Evolutionary conservation across 805 yeast genomes (phyloP), one percentile per base, ranked within the genome.

Genomic region (Cephaloascus albidus): DNA sequence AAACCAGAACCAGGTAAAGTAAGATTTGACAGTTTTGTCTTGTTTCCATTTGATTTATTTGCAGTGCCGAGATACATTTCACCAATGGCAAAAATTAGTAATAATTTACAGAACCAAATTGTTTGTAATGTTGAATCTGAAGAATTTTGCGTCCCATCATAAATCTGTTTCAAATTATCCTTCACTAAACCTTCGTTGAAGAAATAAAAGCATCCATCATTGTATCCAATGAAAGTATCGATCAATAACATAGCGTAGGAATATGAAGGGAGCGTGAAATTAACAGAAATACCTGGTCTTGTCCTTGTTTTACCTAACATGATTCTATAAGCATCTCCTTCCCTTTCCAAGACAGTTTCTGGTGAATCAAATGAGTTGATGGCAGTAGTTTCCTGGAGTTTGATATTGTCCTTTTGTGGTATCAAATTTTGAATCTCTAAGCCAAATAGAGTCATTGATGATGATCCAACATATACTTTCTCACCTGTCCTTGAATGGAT

Each of bases 41-140:
- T 64, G 43, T 63, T 60, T 3, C 81, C 77, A 50, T 79, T 80
- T 18, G 70, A 62, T 45, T 74, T 76, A 38, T 83, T 80, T 10
- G 83, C 81, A 1, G 87, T 81, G 1, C 90, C 90, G 30, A 83
- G 57, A 50, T 84, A 84, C 85, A 84, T 82, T 53, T 84, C 94
- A 15, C 94, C 93, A 36, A 78, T 72, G 3, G 90, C 86, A 55
- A 84, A 83, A 18, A 84, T 80, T 38, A 84, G 57, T 18, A 84
- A 53, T 4, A 82, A 72, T 54, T 84, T 84, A 60, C 90, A 82
- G 49, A 81, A 81, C 87, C 89, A 84, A 36, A 84, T 81, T 1
- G 88, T 78, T 53, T 83, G 87, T 39, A 81, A 62, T 20, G 81
- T 74, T 4, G 84, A 72, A 44, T 81, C 78, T 23, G 46, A 46